Evolutionary conservation across 139 green algal species (phyloP), one percentile per base, ranked within the genome.

Genomic region (Astrephomene gubernaculifera): DNA sequence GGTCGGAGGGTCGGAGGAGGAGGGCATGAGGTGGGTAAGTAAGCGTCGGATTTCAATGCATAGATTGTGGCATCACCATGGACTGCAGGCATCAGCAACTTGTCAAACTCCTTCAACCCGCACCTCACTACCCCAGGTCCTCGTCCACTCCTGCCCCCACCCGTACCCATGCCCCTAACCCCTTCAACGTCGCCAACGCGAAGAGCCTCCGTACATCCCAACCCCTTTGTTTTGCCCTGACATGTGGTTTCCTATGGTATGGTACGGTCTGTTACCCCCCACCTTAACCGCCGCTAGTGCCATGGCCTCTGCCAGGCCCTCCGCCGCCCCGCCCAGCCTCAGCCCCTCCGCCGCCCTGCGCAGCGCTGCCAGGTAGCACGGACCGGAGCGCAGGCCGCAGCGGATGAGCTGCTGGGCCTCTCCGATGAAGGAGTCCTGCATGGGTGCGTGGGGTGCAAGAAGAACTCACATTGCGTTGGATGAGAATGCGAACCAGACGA

Each of bases 341-440:
- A 85, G 79, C 63, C 22, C 63, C 79, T 85, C 79, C 44, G 79
- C 79, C 63, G 79, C 79, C 79, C 76, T 85, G 54, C 79, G 63
- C 61, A 85, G 64, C 25, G 64, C 75, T 9, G 79, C 41, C 44
- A 85, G 79, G 79, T 85, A 85, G n/a, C 79, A 31, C 1, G 79
- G 79, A 0, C 79, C 64, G 44, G 27, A 45, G 31, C 63, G 63
- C n/a, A 68, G 31, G 27, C 79, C 64, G 21, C 2, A 33, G 0
- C 22, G 33, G 63, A 85, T 85, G 44, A 85, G 79, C 61, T 85
- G 79, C 79, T 85, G 79, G n/a, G 64, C 79, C 79, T 85, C 79
- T 9, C 44, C n/a, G 43, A 85, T 64, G 64, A 85, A 24, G 22
- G 79, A 31, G 44, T 85, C 79, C 79, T 83, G 57, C 25, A 41